A percentile compares a stretch with the other conserved stretches of the same genome.
Conservation (phyloP, 192 early-diverging fungal species). For the Mortierella claussenii region DNA sequence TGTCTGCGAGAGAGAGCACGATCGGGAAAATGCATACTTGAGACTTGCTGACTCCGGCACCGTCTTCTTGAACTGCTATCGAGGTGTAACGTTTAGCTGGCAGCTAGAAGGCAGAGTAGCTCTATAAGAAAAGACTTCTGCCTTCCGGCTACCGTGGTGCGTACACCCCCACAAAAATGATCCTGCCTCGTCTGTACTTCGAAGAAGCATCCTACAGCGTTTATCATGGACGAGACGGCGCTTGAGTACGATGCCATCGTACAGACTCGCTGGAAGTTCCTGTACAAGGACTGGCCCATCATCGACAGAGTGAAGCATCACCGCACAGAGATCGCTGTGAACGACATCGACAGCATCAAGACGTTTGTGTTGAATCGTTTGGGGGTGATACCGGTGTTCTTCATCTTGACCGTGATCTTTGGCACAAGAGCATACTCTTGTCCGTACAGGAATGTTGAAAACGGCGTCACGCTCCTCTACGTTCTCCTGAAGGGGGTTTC, state of each 20-base stretch:
- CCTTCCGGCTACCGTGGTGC: too few species aligned
- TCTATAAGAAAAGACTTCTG: too few species aligned
- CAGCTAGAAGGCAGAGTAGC: too few species aligned
- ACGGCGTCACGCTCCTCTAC: not conserved
- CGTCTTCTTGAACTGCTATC: slow-evolving; percentile 13
- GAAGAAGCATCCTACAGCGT: too few species aligned
- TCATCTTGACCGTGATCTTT: not conserved
- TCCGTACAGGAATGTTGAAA: slow-evolving; percentile 1
- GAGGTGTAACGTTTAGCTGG: too few species aligned
- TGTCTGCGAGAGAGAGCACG: slow-evolving; percentile 13
- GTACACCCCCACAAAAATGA: too few species aligned
- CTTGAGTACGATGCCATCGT: too few species aligned
- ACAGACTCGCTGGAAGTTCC: slow-evolving; percentile 9
- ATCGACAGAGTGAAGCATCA: not conserved
- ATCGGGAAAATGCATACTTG: slow-evolving; percentile 7
- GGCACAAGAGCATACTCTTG: not conserved
- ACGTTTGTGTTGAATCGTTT: not conserved
- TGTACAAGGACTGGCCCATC: slow-evolving; percentile 5
- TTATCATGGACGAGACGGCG: too few species aligned
- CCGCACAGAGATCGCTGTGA: slow-evolving; percentile 2
- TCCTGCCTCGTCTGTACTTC: too few species aligned
- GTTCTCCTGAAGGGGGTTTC: not conserved
- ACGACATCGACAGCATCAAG: not conserved
- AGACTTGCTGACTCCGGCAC: not conserved
- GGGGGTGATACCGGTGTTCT: not conserved